Evolutionary conservation across 1,139 yeast genomes (phyloP), one percentile per base, ranked within the genome.

Genomic region (Scheffersomyces titani): DNA sequence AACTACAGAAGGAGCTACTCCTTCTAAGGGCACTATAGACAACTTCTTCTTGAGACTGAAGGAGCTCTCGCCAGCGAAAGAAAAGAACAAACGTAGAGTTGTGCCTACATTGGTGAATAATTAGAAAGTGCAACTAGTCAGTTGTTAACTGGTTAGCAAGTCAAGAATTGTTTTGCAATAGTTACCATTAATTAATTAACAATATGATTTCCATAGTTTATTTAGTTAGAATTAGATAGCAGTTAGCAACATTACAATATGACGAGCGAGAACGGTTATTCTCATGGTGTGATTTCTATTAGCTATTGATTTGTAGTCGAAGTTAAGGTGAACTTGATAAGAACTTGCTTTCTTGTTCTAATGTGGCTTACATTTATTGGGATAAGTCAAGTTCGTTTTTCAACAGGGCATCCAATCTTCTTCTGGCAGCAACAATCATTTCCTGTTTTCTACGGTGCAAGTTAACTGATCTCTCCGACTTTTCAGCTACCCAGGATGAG

Each of bases 401-500:
- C 61, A 77, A 70, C 56, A 74, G 78, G 36, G 71, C 62, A 49
- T 76, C 79, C 65, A 80, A 75, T 61, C 81, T 71, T 59, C 69
- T 73, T 59, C 84, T 70, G 3, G 84, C 84, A 46, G 71, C 72
- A 54, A 77, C 66, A 49, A 80, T 77, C 83, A 80, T 80, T 48
- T 78, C 78, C 60, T 76, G 76, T 55, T 79, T 70, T 61, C 75
- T 76, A 36, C 57, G 56, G 20, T 57, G 62, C 44, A 64, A 55
- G 47, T 54, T 59, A 6, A 6, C 22, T 3, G 20, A 20, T 18
- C 19, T 19, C 24, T 51, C 59, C 18, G 55, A 52, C 6, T 54
- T 58, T 3, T 30, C 40, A 30, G 40, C 13, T 9, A 11, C 40
- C 40, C 40, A 30, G 5, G 61, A 55, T 7, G 57, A 50, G 24